A percentile compares a stretch with the other conserved stretches of the same genome.
phyloP scores from a whole-genome alignment of 1,284 basidiomycete species.

The Ustilago sp. region DNA sequence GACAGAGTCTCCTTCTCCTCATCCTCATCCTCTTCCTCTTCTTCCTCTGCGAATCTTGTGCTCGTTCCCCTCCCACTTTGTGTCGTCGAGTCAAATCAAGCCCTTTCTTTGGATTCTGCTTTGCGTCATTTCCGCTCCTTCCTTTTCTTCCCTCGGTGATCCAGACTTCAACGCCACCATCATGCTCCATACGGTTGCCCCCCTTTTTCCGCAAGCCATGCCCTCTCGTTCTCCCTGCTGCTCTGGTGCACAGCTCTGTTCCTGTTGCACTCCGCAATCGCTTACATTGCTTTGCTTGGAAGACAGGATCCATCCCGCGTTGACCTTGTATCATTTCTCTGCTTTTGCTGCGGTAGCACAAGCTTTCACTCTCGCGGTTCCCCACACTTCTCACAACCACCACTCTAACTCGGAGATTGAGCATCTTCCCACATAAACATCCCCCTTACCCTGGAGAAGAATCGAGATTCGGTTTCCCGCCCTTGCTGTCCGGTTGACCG shows the following conservation, averaged over 20 bases:
- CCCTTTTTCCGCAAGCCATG: constrained; percentile 2
- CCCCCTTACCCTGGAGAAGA: not conserved
- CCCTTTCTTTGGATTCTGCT: not conserved
- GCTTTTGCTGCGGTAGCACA: not conserved
- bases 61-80: too few relatives aligned
- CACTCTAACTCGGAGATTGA: not conserved
- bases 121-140: constrained; percentile 1
- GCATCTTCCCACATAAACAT: not conserved
- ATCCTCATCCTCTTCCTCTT: not conserved
- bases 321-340: too few relatives aligned
- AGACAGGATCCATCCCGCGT: not conserved
- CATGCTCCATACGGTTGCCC: not conserved
- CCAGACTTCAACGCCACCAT: constrained; percentile 5
- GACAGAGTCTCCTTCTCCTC: not conserved
- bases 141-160: not conserved
- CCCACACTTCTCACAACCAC: constrained; percentile 8
- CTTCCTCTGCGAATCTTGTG: not conserved
- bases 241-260: not conserved
- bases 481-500: not conserved
- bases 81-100: not conserved
- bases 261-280: not conserved
- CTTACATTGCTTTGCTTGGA: not conserved
- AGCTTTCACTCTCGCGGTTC: not conserved
- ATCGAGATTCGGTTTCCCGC: not conserved
- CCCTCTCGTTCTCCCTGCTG: too few relatives aligned